Evolutionary conservation across 495 filamentous ascomycete genomes (phyloP), one percentile per base, ranked within the genome.

Genomic region (Tuber melanosporum): DNA sequence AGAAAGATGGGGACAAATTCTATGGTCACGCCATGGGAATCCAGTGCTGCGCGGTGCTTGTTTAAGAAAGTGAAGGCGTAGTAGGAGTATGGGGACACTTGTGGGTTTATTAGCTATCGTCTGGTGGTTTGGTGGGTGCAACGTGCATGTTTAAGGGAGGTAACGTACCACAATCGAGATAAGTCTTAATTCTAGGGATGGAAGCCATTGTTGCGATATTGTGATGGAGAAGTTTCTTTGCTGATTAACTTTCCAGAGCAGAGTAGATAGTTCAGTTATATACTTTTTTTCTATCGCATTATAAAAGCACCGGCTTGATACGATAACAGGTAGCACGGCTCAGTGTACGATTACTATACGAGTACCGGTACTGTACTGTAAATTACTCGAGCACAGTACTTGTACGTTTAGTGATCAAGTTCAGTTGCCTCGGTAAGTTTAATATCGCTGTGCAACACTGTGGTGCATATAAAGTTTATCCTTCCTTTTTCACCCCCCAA

Each of bases 1-100:
- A 94, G 85, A 80, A 94, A 90, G 71, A 93, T 84, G 20, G 92
- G 92, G 79, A 90, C 86, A 73, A 90, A 92, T 89, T 93, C 89
- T 47, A 93, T 76, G 36, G 89, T 86, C 10, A 93, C 87, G 41
- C 86, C 86, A 78, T 93, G 86, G 6, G 86, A 85, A 45, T 84
- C 83, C 5, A 93, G 86, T 0, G 86, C 78, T 5, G 86, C 85
- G 2, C 85, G 81, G 76, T 92, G 89, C 47, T 86, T 87, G 39
- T 85, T 85, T 52, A 93, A 85, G 78, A 91, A 89, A 20, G 86
- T 80, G 43, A 91, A 86, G 19, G 89, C 87, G 77, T 90, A 86
- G 84, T 90, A 92, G 78, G 90, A 91, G 85, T 92, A 93, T 43
- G 90, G 87, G 15, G 91, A 93, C 45, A 89, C 91, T 92, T 76